Evolutionary conservation across 2,329 filamentous ascomycete genomes (phyloP), one percentile per base, ranked within the genome.

Genomic region (Penicillium digitatum): DNA sequence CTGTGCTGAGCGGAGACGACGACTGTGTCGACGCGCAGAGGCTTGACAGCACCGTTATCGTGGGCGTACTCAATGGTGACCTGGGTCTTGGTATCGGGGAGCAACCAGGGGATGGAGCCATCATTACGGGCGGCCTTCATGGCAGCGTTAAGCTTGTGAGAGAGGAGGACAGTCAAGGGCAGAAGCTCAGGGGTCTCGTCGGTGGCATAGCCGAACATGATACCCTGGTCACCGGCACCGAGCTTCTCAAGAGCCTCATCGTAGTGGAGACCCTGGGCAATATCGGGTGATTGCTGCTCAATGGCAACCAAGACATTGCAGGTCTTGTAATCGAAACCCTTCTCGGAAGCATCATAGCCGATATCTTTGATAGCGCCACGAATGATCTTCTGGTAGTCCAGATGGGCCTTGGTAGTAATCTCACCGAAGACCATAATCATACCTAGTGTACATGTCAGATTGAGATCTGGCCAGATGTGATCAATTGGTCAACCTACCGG

Each of bases 321-420:
- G 68, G 94, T 99, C 88, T 97, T 97, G 90, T 96, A 96, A 82
- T 99, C 94, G 80, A 99, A 99, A 62, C 94, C 94, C 87, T 99
- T 99, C 71, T 84, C 82, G 54, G 94, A 97, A 79, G 88, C 85
- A 80, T 99, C 94, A 80, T 97, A 99, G 71, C 94, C 94, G 74
- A 99, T 99, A 75, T 95, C 93, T 86, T 96, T 93, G 85, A 99
- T 91, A 75, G 92, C 86, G 63, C 87, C 79, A 77, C 94, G 93
- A 77, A 99, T 90, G 71, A 96, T 83, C 83, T 92, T 95, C 79
- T 99, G 94, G 88, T 96, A 99, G 84, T 99, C 94, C 69, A 97
- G 82, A 67, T 81, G 83, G 78, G 93, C 87, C 82, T 95, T 94
- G 81, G 94, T 97, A 78, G 91, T 95, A 78, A 99, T 99, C 78